Conservation (phyloP, 2,329 filamentous ascomycete species). For the Aspergillus pseudonomiae region DNA sequence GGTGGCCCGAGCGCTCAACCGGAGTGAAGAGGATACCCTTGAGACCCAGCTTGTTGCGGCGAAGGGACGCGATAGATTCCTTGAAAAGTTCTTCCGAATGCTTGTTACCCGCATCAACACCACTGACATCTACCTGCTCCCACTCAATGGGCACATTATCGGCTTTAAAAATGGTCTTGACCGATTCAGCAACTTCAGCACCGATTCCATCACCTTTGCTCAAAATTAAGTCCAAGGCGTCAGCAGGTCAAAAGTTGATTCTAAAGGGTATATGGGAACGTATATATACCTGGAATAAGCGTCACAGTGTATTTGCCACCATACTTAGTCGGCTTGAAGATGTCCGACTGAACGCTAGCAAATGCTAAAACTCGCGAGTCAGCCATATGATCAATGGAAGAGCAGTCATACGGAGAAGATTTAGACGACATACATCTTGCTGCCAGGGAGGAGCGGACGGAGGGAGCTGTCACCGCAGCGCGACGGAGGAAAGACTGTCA, state of each 20-base stretch:
- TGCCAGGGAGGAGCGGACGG: slow-evolving; percentile 54
- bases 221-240: slow-evolving; percentile 7
- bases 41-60: slow-evolving; percentile 97
- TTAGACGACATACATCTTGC: slow-evolving; percentile 55
- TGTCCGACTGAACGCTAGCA: slow-evolving; percentile 87
- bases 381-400: slow-evolving; percentile 6
- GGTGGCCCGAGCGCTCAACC: slow-evolving; percentile 93
- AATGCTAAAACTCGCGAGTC: slow-evolving; percentile 52
- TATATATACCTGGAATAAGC: slow-evolving; percentile 79
- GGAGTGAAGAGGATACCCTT: slow-evolving; percentile 99
- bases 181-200: slow-evolving; percentile 94
- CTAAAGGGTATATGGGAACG: background rate
- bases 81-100: slow-evolving; percentile 94
- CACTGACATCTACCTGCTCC: slow-evolving; percentile 96
- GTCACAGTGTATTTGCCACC: slow-evolving; percentile 99
- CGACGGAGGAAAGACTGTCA: slow-evolving; percentile 60
- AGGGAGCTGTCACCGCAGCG: slow-evolving; percentile 51
- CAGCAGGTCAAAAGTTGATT: slow-evolving; percentile 12
- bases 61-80: slow-evolving; percentile 91
- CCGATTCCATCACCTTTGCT: slow-evolving; percentile 84
- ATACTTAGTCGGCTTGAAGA: slow-evolving; percentile 99
- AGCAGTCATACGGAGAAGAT: background rate
- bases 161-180: slow-evolving; percentile 99
- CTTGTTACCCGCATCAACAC: slow-evolving; percentile 81
- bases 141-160: slow-evolving; percentile 98